A percentile compares a stretch with the other conserved stretches of the same genome.
Evolutionary conservation across 495 filamentous ascomycete species (phyloP).

Genomic region (Xylaria flabelliformis): DNA sequence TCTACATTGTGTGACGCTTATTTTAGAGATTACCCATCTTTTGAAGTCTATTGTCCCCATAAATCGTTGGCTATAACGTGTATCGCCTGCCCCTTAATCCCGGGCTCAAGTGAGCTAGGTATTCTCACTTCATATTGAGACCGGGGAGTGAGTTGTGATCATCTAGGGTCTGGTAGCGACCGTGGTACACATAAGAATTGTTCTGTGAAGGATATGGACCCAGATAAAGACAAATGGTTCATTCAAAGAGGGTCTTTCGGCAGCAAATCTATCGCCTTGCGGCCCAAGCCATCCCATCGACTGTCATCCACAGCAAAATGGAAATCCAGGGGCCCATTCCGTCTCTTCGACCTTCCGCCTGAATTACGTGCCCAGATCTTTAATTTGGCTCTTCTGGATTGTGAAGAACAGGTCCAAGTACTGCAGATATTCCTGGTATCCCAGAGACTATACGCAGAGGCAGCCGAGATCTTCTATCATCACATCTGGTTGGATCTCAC

Average conservation of each 20-base stretch:
- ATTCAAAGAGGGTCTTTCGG: conserved; percentile 28
- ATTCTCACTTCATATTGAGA: not conserved
- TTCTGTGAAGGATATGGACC: not conserved
- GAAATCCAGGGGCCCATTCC: conserved; percentile 33
- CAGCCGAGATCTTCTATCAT: conserved; percentile 38
- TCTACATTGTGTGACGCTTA: not conserved
- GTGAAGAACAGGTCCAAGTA: conserved; percentile 26
- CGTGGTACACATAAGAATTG: not conserved
- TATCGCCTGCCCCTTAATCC: not conserved
- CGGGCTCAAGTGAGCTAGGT: not conserved
- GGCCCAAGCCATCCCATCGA: conserved; percentile 25
- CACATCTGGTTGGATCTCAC: conserved; percentile 32
- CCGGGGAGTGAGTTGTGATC: not conserved
- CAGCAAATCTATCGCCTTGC: conserved; percentile 33
- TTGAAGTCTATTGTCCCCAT: not conserved
- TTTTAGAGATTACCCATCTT: not conserved
- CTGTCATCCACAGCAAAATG: conserved; percentile 15
- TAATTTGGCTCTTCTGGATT: conserved; percentile 24
- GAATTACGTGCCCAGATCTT: conserved; percentile 38
- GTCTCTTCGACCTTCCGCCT: conserved; percentile 39
- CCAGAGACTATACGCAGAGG: conserved; percentile 34
- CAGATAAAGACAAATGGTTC: not conserved
- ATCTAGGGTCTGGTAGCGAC: not conserved
- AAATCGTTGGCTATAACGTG: not conserved
- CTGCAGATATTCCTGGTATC: conserved; percentile 33